Base-by-base conservation (phyloP, 169 alveolate species). In the Cryptosporidium baileyi region DNA sequence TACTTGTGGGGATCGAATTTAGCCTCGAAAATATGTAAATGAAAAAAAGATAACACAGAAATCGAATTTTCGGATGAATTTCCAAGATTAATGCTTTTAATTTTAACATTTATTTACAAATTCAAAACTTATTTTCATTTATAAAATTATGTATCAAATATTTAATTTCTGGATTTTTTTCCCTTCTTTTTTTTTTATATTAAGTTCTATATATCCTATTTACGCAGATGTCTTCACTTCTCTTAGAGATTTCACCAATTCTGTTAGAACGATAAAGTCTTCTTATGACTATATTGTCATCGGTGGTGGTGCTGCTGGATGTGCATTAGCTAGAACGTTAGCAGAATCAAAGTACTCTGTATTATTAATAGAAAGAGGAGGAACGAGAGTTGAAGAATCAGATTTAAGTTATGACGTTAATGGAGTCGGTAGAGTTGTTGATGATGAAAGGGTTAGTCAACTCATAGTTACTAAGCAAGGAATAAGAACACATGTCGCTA, bases 241-340 rank as follows among this genome's bases (percentile, higher is more conserved):
- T 32, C 62, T 54, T 41, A 52, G 30, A 36, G 61, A 57, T 17
- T 22, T 19, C 0, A 51, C 28, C 15, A 36, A 2, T 52, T 41
- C 44, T 19, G 30, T 41, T 7, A 74, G 60, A 26, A 43, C 7
- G 15, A 32, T 74, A 17, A 74, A 74, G 34, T 51, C 85, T 11
- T 47, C 41, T 3, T 90, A 67, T 62, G 93, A 90, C 88, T 80
- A 81, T 63, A 89, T 90, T n/a, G 74, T 90, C 24, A 80, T 89
- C 34, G 93, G 93, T 2, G 93, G 89, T 15, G 93, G 93, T 0
- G 93, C 89, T 1, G 80, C 93, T 15, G 93, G 93, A 15, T 89
- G 93, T 57, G 89, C 93, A n/a, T 36, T 89, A 26, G 93, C 93
- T 9, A 85, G 89, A 26, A 90, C 93, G 11, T 60, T 90, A 5